Evolutionary conservation across 805 yeast genomes (phyloP).

Genomic region (Candida railenensis): DNA sequence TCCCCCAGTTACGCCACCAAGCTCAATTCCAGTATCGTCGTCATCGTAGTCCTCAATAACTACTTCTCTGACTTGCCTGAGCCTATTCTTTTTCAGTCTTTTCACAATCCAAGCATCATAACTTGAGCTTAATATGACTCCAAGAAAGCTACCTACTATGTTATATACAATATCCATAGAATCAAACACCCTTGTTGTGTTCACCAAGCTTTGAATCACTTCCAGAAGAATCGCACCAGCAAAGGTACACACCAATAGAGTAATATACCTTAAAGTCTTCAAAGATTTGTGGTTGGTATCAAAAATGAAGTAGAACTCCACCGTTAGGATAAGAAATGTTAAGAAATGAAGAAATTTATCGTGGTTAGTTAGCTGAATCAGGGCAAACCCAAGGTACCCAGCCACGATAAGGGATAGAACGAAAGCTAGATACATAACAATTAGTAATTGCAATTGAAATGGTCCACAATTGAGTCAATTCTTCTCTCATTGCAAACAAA

Average conservation of each 20-base stretch:
- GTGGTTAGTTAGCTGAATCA: constrained; percentile 37
- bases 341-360: constrained; percentile 53
- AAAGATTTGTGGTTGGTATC: constrained; percentile 32
- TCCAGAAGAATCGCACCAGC: constrained; percentile 52
- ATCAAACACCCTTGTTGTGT: constrained; percentile 51
- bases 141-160: constrained; percentile 29
- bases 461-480: not conserved
- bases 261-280: constrained; percentile 29
- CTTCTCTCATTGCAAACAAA: too few relatives aligned
- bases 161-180: constrained; percentile 42
- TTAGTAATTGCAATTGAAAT: not conserved
- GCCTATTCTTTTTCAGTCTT: constrained; percentile 3
- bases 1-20: not conserved
- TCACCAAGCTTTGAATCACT: constrained; percentile 44
- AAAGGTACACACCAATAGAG: constrained; percentile 45
- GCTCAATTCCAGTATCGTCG: not conserved
- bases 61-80: constrained; percentile 4
- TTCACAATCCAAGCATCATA: constrained; percentile 7
- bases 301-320: constrained; percentile 46
- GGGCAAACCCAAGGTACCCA: constrained; percentile 52
- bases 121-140: constrained; percentile 17
- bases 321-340: constrained; percentile 47
- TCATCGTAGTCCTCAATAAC: not conserved
- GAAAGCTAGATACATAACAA: constrained; percentile 19
- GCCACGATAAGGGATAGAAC: constrained; percentile 24